Base-by-base conservation (phyloP, 139 green algal genomes). In the Choricystis sp. region DNA sequence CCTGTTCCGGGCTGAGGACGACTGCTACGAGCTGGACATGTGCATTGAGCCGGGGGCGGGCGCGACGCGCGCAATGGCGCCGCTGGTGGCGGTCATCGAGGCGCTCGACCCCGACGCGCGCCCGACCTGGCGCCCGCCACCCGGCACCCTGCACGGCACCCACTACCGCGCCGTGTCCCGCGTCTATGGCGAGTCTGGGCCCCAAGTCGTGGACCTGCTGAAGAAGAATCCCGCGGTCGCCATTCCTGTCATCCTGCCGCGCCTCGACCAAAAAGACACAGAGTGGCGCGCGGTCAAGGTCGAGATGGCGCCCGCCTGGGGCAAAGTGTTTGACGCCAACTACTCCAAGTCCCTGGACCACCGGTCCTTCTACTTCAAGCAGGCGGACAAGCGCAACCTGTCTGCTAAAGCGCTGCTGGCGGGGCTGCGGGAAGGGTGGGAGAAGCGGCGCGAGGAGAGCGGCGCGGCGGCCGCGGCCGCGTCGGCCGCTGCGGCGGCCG, bases 321-420 rank as follows among this genome's bases (percentile, higher is more conserved):
- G 74, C 29, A 78, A 86, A 59, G 85, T 98, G 49, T 98, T 92
- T 68, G 85, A 94, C 65, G 77, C 86, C 63, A 99, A 99, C 79
- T 97, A 96, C 76, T 79, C 94, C 76, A 98, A 98, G 74, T 89
- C 75, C 9, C 84, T 99, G 61, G 93, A 99, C 81, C 91, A 98
- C 77, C 87, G 89, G 65, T 88, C 73, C 70, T 98, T 98, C 79
- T 99, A 99, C 82, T 99, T 98, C 83, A 99, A 99, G 79, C 93
- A 97, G 74, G 76, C 73, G 23, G 91, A 98, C 69, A 97, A 98
- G 82, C 95, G 93, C 76, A 81, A 74, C 59, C 82, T 99, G 59
- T 85, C 80, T 68, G 66, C 75, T 26, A 96, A 94, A 77, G 76
- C 72, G 59, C 83, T 98, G 78, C 64, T 97, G 64, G 27, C 72